A percentile compares a stretch with the other conserved stretches of the same genome.
Evolutionary conservation across 495 filamentous ascomycete genomes (phyloP).

Genomic region (Penicillium subrubescens): DNA sequence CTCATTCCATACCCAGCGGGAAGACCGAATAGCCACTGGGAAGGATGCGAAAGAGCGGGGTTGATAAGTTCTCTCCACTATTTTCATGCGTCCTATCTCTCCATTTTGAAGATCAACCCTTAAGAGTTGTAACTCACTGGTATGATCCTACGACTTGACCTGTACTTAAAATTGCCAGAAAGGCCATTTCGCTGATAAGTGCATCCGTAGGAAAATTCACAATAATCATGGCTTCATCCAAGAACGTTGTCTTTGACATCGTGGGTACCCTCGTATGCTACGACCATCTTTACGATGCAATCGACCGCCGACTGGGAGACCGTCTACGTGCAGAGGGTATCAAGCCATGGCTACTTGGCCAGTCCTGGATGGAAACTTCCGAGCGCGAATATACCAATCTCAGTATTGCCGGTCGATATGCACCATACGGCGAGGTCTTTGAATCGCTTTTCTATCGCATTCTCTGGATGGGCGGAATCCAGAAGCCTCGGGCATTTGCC

Average conservation of each 20-base stretch:
- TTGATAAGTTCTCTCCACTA: slow-evolving; percentile 8
- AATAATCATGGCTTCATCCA: slow-evolving; percentile 22
- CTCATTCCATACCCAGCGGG: slow-evolving; percentile 7
- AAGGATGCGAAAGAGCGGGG: slow-evolving; percentile 2
- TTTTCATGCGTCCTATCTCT: slow-evolving; percentile 2
- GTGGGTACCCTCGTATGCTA: slow-evolving; percentile 43
- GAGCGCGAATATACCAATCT: slow-evolving; percentile 47
- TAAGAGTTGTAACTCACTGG: neutral
- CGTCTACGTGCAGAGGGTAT: slow-evolving; percentile 38
- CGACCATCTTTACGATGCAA: slow-evolving; percentile 33
- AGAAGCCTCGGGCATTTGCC: slow-evolving; percentile 33
- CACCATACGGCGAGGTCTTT: slow-evolving; percentile 33
- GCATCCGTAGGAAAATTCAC: neutral
- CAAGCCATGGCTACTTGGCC: slow-evolving; percentile 37
- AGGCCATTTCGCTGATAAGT: neutral
- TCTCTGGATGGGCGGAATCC: slow-evolving; percentile 32
- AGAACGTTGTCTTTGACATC: slow-evolving; percentile 47
- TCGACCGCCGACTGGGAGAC: slow-evolving; percentile 34
- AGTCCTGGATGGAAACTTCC: slow-evolving; percentile 43
- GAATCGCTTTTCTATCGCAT: slow-evolving; percentile 42
- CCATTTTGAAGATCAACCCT: neutral
- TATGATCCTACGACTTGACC: neutral
- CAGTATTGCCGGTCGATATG: slow-evolving; percentile 36
- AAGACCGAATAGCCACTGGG: slow-evolving; percentile 8
- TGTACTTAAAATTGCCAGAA: neutral